phyloP scores from a whole-genome alignment of 352 stramenopile genomes.

The Phytophthora crassamura region DNA sequence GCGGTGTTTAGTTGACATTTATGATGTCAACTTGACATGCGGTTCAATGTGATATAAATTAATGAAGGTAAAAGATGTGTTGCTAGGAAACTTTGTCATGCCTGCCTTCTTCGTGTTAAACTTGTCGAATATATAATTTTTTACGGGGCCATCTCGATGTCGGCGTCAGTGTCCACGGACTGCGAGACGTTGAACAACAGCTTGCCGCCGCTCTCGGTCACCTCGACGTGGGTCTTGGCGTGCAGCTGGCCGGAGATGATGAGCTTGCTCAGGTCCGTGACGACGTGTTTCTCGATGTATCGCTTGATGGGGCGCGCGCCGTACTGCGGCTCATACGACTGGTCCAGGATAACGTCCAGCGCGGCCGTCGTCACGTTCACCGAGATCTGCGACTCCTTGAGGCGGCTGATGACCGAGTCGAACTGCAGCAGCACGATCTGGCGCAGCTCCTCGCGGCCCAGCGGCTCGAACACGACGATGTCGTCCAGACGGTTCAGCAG shows the following conservation, averaged over 20 bases:
- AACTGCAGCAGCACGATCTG: slow-evolving; percentile 95
- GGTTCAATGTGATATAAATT: too few species aligned
- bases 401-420: slow-evolving; percentile 80
- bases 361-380: slow-evolving; percentile 82
- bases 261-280: slow-evolving; percentile 88
- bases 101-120: background rate
- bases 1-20: too few species aligned
- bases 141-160: slow-evolving; percentile 43
- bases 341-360: slow-evolving; percentile 91
- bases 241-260: slow-evolving; percentile 64
- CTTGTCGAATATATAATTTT: slow-evolving; percentile 7
- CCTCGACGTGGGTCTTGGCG: slow-evolving; percentile 73
- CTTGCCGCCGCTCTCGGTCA: slow-evolving; percentile 53
- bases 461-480: slow-evolving; percentile 96
- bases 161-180: slow-evolving; percentile 44
- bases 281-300: slow-evolving; percentile 95
- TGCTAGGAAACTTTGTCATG: too few species aligned
- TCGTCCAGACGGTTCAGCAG: slow-evolving; percentile 97
- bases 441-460: slow-evolving; percentile 89
- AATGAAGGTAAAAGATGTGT: background rate
- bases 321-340: slow-evolving; percentile 94
- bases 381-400: slow-evolving; percentile 76
- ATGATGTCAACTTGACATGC: background rate
- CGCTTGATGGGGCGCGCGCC: slow-evolving; percentile 96
- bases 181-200: slow-evolving; percentile 59